phyloP scores from a whole-genome alignment of 805 yeast species.

The Saturnispora dispora region DNA sequence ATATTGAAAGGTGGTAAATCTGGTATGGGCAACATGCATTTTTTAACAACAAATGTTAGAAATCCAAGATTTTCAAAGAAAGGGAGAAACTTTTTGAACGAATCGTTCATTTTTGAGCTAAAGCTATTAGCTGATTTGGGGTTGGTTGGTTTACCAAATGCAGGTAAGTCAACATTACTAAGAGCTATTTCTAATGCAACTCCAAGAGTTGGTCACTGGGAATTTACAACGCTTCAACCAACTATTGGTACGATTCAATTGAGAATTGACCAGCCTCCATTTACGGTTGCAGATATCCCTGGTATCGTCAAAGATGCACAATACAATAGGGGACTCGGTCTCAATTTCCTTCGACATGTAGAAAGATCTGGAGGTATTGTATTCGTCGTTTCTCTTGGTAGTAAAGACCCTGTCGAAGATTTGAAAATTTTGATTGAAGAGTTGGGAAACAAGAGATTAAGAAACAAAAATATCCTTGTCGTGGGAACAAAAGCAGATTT shows the following conservation, averaged over 20 bases:
- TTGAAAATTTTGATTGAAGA: constrained; percentile 56
- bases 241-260: constrained; percentile 78
- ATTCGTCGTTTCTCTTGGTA: constrained; percentile 74
- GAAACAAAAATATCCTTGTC: constrained; percentile 55
- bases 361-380: constrained; percentile 88
- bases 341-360: constrained; percentile 84
- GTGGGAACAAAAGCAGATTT: constrained; percentile 95
- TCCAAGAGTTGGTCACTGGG: constrained; percentile 95
- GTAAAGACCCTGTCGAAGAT: constrained; percentile 56
- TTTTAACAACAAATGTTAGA: constrained; percentile 70
- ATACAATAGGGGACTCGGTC: constrained; percentile 82
- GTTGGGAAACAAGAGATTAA: constrained; percentile 55
- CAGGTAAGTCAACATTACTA: constrained; percentile 87
- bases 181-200: constrained; percentile 82
- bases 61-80: constrained; percentile 82
- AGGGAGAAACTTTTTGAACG: constrained; percentile 65
- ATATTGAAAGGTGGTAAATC: constrained; percentile 82
- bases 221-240: constrained; percentile 88
- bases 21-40: constrained; percentile 96
- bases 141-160: constrained; percentile 90
- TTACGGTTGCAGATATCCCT: constrained; percentile 96
- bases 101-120: constrained; percentile 68
- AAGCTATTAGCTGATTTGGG: constrained; percentile 90
- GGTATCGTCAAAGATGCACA: constrained; percentile 89
- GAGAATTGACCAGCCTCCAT: constrained; percentile 55